A percentile compares a stretch with the other conserved stretches of the same genome.
Conservation (phyloP, 176 grass and related monocot genomes). For the Carex littledalei region DNA sequence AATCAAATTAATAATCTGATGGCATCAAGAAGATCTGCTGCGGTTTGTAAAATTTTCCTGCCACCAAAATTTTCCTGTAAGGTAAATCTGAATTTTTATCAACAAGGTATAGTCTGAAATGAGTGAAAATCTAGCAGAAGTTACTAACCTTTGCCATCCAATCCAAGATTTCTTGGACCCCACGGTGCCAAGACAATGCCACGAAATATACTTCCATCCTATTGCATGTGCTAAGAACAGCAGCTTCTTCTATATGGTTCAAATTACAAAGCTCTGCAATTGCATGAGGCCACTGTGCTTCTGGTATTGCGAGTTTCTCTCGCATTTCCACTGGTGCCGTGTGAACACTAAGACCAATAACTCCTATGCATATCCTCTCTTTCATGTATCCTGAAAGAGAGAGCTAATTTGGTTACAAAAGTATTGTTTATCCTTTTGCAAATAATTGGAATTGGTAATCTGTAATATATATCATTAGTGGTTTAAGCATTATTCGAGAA, state of each 20-base stretch:
- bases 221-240: constrained; percentile 98
- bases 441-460: neutral
- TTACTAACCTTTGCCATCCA: constrained; percentile 90
- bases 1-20: neutral
- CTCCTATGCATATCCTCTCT: constrained; percentile 88
- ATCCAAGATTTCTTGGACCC: constrained; percentile 85
- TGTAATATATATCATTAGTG: neutral
- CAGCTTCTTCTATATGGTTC: constrained; percentile 98
- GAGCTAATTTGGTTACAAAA: neutral
- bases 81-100: neutral
- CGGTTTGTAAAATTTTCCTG: neutral
- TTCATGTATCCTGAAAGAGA: constrained; percentile 81
- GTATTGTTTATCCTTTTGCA: neutral
- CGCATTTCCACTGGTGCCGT: constrained; percentile 94
- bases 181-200: constrained; percentile 85
- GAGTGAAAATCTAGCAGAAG: neutral
- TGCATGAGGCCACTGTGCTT: constrained; percentile 84
- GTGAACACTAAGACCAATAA: constrained; percentile 85
- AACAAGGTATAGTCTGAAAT: neutral
- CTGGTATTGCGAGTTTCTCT: constrained; percentile 91
- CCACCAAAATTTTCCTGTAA: neutral
- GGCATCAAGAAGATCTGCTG: neutral
- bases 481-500: constrained; percentile 23
- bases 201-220: constrained; percentile 98
- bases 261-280: constrained; percentile 82